phyloP scores from a whole-genome alignment of 2,329 filamentous ascomycete species.

The Coniochaeta sp. region DNA sequence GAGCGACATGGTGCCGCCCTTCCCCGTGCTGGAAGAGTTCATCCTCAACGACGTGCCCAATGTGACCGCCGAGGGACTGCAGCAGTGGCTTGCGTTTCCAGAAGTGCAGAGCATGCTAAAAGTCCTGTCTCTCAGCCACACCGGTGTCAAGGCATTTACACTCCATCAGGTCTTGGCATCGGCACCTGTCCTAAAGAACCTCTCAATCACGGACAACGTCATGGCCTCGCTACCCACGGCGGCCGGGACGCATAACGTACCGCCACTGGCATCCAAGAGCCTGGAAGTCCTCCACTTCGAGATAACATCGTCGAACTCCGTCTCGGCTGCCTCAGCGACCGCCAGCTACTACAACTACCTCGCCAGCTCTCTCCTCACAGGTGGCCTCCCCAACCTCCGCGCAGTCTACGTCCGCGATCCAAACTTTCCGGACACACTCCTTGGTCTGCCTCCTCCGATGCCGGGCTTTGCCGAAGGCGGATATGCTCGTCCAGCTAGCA shows the following conservation, averaged over 20 bases:
- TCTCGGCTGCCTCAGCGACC: constrained; percentile 47
- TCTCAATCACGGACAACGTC: constrained; percentile 45
- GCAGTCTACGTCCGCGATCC: constrained; percentile 82
- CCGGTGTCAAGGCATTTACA: constrained; percentile 57
- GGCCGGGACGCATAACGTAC: constrained; percentile 35
- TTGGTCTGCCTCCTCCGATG: constrained; percentile 59
- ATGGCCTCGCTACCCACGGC: constrained; percentile 40
- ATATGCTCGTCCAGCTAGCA: constrained; percentile 24
- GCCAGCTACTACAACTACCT: constrained; percentile 77
- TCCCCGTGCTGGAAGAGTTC: constrained; percentile 69
- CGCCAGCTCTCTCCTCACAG: constrained; percentile 70
- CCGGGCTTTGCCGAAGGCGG: constrained; percentile 30
- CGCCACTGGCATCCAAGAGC: constrained; percentile 59
- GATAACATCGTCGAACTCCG: constrained; percentile 55
- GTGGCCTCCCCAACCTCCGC: constrained; percentile 64
- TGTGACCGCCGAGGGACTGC: constrained; percentile 65
- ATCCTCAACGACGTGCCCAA: constrained; percentile 63
- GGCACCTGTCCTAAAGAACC: constrained; percentile 49
- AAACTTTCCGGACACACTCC: constrained; percentile 71
- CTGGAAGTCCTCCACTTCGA: constrained; percentile 75
- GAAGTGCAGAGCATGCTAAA: constrained; percentile 54
- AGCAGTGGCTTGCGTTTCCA: constrained; percentile 55
- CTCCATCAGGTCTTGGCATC: constrained; percentile 54
- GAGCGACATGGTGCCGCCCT: constrained; percentile 57
- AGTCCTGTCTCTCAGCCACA: constrained; percentile 63